Evolutionary conservation across 441 rosid species (phyloP), one percentile per base, ranked within the genome.

Genomic region (Populus hybrid): DNA sequence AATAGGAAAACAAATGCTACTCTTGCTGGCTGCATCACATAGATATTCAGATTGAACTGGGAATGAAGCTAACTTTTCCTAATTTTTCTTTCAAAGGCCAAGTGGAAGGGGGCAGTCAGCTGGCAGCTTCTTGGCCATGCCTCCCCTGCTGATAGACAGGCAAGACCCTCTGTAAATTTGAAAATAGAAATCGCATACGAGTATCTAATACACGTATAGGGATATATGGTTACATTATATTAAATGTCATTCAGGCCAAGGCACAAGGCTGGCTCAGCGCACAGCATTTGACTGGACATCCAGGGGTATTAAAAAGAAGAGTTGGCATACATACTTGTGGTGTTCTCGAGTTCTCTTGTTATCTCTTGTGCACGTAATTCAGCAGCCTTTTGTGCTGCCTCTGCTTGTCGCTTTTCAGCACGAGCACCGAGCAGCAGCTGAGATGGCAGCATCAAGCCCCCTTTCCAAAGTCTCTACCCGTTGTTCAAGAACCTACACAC

Each of bases 351-450:
- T 87, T 94, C 97, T 79, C 76, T 92, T 0, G 92, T 90, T 67
- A 94, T 87, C 81, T 93, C 97, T 56, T 83, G 93, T 5, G 94
- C 88, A 64, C 88, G 93, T 82, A 83, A 81, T 68, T 96, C 98
- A 74, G 97, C 92, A 84, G 94, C 91, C 74, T 88, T 94, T 61
- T 96, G 99, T 31, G 89, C 92, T 1, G 97, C 88, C 86, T 96
- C 97, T 50, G 99, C 98, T 77, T 90, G 97, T 38, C 95, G 88
- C 84, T 94, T 93, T 80, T 92, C 97, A 12, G 95, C 84, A 18
- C 97, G 95, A 80, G 95, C 93, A 84, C n/a, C 85, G 94, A 28
- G 97, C 98, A 65, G 97, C 97, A 23, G 98, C 95, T 72, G 97
- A 88, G 38, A 94, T 92, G 71, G 98, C 97, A 66, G 97, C 97